Evolutionary conservation across 2,329 filamentous ascomycete species (phyloP).

Genomic region (Sarocladium oryzae): DNA sequence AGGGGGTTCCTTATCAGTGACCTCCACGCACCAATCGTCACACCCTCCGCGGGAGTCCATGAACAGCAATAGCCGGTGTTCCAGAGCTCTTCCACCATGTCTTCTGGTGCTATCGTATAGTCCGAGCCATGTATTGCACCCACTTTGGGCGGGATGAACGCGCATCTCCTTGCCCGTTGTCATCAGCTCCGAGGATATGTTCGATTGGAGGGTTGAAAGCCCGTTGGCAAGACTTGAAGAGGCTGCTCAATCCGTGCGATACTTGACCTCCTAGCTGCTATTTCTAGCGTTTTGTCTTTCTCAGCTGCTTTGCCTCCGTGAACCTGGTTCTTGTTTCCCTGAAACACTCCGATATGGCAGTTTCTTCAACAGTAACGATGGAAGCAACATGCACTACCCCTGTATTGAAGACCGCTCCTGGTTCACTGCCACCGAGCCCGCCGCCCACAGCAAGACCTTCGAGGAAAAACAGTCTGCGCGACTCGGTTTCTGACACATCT

Average conservation of each 20-base stretch:
- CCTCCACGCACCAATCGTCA: background rate
- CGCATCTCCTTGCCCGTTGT: background rate
- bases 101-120: background rate
- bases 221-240: slow-evolving; percentile 7
- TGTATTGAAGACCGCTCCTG: slow-evolving; percentile 11
- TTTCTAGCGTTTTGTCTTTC: background rate
- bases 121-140: background rate
- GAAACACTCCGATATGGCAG: slow-evolving; percentile 13
- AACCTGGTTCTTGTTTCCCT: background rate
- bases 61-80: no score
- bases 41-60: background rate
- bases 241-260: background rate
- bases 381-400: background rate
- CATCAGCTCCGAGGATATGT: slow-evolving; percentile 7
- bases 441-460: slow-evolving; percentile 32
- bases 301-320: background rate
- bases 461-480: slow-evolving; percentile 25
- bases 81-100: no score
- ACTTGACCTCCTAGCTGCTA: background rate
- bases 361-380: slow-evolving; percentile 14
- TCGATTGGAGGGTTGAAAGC: background rate
- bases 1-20: slow-evolving; percentile 2
- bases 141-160: background rate
- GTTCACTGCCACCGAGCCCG: slow-evolving; percentile 30
- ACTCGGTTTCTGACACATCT: slow-evolving; percentile 13